Percentiles rank a stretch among this genome's conserved stretches.
These are phyloP conservation scores for barley (Hordeum vulgare) DNA, from an alignment of 176 grass and related monocot genomes.

Conservation along the genomic window MorexV3_pseudomolecules_assembly NC_058518.1:418665861-418666360, in stretches of 20 bases:
- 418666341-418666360: not conserved
- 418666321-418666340: not conserved
- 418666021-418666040: not conserved
- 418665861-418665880: not conserved
- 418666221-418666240: constrained; percentile 4
- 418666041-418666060: constrained; percentile 12
- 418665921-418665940: constrained; percentile 31
- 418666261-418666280: not conserved
- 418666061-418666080: constrained; percentile 15
- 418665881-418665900: not conserved
- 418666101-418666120: not conserved
- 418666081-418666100: not conserved
- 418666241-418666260: not conserved
- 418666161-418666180: constrained; percentile 15
- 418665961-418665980: constrained; percentile 2
- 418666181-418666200: not conserved
- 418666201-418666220: constrained; percentile 23
- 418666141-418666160: constrained; percentile 2
- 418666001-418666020: constrained; percentile 14
- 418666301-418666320: not conserved
- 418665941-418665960: constrained; percentile 30
- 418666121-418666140: constrained; percentile 11
- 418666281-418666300: not conserved
- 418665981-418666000: not conserved
- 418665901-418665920: constrained; percentile 9